Base-by-base conservation (phyloP, 345 rosid genomes). In the Lagerstroemia speciosa region DNA sequence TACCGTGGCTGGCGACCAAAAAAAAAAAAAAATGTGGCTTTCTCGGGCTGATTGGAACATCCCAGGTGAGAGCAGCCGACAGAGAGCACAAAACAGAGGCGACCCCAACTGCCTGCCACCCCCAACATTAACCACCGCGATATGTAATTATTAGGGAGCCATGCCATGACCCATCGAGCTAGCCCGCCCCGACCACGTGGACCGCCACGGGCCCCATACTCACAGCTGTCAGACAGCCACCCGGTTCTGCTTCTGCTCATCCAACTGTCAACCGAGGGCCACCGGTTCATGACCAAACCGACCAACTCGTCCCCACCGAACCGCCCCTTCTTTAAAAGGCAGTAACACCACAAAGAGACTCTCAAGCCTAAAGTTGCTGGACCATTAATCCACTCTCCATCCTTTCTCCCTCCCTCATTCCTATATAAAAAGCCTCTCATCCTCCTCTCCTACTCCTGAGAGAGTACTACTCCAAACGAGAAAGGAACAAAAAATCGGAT, bases 331-430 rank as follows among this genome's bases (percentile, higher is more conserved):
- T 36, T 36, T 36, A 36, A 36, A 36, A 9, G 5, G 5, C 38
- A 24, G 10, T 29, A 22, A 57, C 15, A 26, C 24, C 2, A 26
- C 5, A 0, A 38, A 48, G 5, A 67, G 61, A 15, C 26, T 9
- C 37, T 30, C 1, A 32, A 24, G 26, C 27, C 61, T 24, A 26
- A 3, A 55, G 31, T 55, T 24, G 30, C 16, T 55, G 31, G 22
- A 22, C 62, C 48, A 46, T 67, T 31, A 67, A 58, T 46, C 41
- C 69, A 1, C 69, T 38, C 62, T 2, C 41, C 72, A n/a, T 50
- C 66, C 22, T 36, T n/a, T 66, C 31, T 2, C 41, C 72, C 24
- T 50, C 66, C 22, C 29, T n/a, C 72, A n/a, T 1, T 36, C 38
- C 38, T 36, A 41, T 69, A 69, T 69, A 69, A 58, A 20, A 29